phyloP scores from a whole-genome alignment of 306 rosid species.

The Casuarina glauca region DNA sequence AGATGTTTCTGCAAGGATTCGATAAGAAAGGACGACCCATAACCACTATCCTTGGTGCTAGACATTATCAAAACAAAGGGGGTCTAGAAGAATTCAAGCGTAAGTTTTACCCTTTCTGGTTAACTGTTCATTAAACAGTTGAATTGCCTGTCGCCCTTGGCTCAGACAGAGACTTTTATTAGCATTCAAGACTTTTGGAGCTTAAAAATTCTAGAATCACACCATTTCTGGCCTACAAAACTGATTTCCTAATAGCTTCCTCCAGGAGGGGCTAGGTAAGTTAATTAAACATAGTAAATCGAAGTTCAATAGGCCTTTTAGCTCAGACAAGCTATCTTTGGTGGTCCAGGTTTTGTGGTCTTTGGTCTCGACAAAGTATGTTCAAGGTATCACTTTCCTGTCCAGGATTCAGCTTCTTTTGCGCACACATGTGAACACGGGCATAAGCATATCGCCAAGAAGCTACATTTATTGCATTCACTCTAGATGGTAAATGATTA shows the following conservation, averaged over 20 bases:
- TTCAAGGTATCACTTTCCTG: constrained; percentile 44
- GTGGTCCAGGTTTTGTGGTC: constrained; percentile 46
- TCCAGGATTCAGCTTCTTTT: not conserved
- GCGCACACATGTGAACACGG: not conserved
- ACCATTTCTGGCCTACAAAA: too few species aligned
- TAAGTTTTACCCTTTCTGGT: constrained; percentile 20
- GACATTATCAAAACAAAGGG: constrained; percentile 50
- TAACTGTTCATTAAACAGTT: not conserved
- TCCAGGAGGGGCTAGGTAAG: too few species aligned
- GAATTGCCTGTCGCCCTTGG: not conserved
- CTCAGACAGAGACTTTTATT: not conserved
- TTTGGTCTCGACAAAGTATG: constrained; percentile 47
- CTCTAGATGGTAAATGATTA: not conserved
- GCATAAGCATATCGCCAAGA: not conserved
- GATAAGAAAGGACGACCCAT: constrained; percentile 66
- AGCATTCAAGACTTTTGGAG: not conserved
- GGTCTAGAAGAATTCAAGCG: constrained; percentile 45
- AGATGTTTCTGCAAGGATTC: constrained; percentile 48
- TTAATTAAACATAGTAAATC: not conserved
- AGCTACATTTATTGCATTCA: not conserved
- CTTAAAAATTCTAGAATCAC: not conserved
- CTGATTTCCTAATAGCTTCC: too few species aligned
- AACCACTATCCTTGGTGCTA: constrained; percentile 43
- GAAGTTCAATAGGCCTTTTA: not conserved
- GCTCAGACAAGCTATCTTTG: not conserved